Evolutionary conservation across 23 red algal species (phyloP), one percentile per base, ranked within the genome.

Genomic region (Agarophyton chilense): DNA sequence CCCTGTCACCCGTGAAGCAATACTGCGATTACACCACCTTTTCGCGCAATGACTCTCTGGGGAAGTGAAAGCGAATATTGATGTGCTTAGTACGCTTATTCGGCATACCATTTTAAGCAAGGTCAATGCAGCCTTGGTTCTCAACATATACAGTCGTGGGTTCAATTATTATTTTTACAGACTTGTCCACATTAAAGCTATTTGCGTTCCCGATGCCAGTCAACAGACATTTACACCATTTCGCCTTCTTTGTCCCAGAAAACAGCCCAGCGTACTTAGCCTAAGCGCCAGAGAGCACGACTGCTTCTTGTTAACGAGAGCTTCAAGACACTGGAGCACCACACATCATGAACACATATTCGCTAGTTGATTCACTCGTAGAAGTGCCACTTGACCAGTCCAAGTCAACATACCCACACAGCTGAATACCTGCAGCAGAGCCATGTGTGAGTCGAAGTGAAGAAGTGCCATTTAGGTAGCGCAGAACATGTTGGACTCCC

Each of bases 241-340:
- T 82, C n/a, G 53, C 52, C 52, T 82, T 52, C 52, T 57, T 58
- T 9, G 45, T 31, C 33, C 76, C 76, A 36, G 47, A 56, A 24
- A 47, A 80, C 47, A 80, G 52, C 62, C 0, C 56, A 10, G 56
- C 52, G 56, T 80, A 80, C 47, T 84, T 62, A 55, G 83, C 83
- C 22, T 87, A 38, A 11, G 83, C 83, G 40, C 64, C 57, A 3
- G 83, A 87, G 11, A 87, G 83, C 10, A 65, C 62, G 55, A 87
- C 83, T 39, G 41, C 46, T 58, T 58, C 75, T 46, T 87, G 83
- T 25, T 87, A 40, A 38, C 83, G 83, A 2, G 64, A 74, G 41
- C 47, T 40, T 65, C 83, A 87, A 34, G 29, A 74, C 4, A 87
- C 0, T 0, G 67, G 41, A 32, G 40, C 72, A 40, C 63, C 72